Base-by-base conservation (phyloP, 139 green algal species). In the Micractinium conductrix region DNA sequence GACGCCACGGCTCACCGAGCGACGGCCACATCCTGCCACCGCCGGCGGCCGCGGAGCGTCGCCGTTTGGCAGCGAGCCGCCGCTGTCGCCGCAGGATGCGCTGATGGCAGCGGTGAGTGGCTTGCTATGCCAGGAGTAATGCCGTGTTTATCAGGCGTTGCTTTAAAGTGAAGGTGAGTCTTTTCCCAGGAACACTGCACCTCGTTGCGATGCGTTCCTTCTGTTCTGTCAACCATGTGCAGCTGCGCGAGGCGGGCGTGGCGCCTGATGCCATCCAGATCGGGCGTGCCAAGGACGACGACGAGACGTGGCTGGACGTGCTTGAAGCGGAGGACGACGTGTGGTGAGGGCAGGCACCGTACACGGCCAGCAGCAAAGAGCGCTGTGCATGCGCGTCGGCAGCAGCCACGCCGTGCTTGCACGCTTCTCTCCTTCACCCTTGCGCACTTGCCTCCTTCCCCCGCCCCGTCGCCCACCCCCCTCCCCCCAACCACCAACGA, bases 251-350 rank as follows among this genome's bases (percentile, higher is more conserved):
- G 76, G 43, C 14, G 6, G 76, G 76, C 12, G 19, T 53, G 28
- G 38, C 76, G 40, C 37, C 58, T 55, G 76, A 71, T 9, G 42
- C 72, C 24, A 73, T 82, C 35, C 76, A 82, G 58, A 26, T 82
- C 17, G 76, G 76, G 38, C 76, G 76, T 12, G 76, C 40, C 0
- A 22, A 50, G 3, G 76, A 44, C 14, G 76, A 82, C 42, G 53
- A 71, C 24, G 76, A 82, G 38, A 53, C 33, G 26, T 82, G 62
- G 38, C 8, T 44, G 7, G 76, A 82, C 21, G 38, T 82, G 58
- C 28, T 82, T 38, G 76, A 82, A 33, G 76, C 76, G 0, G 76
- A 82, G 76, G 7, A 30, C 2, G 76, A 82, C 38, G 76, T 73
- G 21, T 44, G 33, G 38, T n/a, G n/a, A n/a, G n/a, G n/a, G n/a